Conservation (phyloP, 306 rosid species). For the Crotalaria pallida region DNA sequence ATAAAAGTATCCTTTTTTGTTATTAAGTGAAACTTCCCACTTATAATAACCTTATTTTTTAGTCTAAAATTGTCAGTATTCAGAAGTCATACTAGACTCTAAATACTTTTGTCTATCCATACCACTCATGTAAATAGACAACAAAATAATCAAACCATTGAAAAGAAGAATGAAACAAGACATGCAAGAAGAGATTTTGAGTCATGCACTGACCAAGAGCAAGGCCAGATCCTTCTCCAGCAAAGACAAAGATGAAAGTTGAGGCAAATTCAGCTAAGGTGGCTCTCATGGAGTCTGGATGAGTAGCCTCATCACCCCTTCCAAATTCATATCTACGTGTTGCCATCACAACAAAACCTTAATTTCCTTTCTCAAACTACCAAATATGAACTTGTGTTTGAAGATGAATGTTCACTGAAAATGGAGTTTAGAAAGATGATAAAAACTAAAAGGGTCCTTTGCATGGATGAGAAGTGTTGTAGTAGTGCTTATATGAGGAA, state of each 20-base stretch:
- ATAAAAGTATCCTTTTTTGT: too few species aligned
- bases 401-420: not conserved
- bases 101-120: too few species aligned
- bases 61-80: too few species aligned
- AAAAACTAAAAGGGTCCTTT: slow-evolving; percentile 5
- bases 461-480: slow-evolving; percentile 68
- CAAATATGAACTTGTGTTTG: not conserved
- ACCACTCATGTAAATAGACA: not conserved
- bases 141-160: not conserved
- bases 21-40: too few species aligned
- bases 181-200: not conserved
- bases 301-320: slow-evolving; percentile 85
- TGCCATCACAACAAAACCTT: slow-evolving; percentile 40
- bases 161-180: not conserved
- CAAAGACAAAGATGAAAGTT: slow-evolving; percentile 83
- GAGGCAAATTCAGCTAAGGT: slow-evolving; percentile 78
- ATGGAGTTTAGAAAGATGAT: not conserved
- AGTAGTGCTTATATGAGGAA: slow-evolving; percentile 31
- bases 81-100: too few species aligned
- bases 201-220: slow-evolving; percentile 53
- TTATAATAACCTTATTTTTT: too few species aligned
- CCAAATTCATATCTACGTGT: slow-evolving; percentile 69
- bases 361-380: not conserved
- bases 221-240: slow-evolving; percentile 93
- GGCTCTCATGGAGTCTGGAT: slow-evolving; percentile 92